A percentile compares a stretch with the other conserved stretches of the same genome.
These are phyloP conservation scores for Wickerhamiella brachini DNA, from an alignment of 805 yeast species.

Conservation along the genomic window DNA sequence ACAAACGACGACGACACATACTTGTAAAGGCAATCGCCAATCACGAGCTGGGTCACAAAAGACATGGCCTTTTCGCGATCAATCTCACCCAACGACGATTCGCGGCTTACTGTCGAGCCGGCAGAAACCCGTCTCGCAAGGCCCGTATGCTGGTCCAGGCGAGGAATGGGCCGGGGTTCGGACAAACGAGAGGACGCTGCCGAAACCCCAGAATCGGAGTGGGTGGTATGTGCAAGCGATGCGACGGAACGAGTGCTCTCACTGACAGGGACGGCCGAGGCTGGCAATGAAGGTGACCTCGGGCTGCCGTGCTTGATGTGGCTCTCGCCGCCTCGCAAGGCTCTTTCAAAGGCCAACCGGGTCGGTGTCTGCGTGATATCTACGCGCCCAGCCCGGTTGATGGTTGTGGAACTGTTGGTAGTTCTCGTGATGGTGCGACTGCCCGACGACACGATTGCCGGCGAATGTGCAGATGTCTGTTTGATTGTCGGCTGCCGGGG, in stretches of 20 bases:
- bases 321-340: not conserved
- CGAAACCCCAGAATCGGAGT: not conserved
- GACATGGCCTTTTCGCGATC: not conserved
- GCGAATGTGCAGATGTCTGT: not conserved
- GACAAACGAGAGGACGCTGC: not conserved
- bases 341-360: not conserved
- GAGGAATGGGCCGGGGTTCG: not conserved
- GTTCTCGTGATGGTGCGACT: not conserved
- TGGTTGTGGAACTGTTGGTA: not conserved
- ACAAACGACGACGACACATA: constrained; percentile 63
- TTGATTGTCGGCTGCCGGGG: not conserved
- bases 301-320: not conserved
- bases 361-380: not conserved
- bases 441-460: not conserved
- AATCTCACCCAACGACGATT: not conserved
- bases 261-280: not conserved
- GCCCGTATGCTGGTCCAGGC: not conserved
- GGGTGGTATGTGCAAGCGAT: not conserved
- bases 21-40: constrained; percentile 82
- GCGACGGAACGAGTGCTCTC: not conserved
- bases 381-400: not conserved
- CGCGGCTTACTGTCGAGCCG: constrained; percentile 17
- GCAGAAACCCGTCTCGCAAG: not conserved
- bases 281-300: not conserved
- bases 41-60: constrained; percentile 80